Evolutionary conservation across 768 basidiomycete genomes (phyloP), one percentile per base, ranked within the genome.

Genomic region (Trametes elegans): DNA sequence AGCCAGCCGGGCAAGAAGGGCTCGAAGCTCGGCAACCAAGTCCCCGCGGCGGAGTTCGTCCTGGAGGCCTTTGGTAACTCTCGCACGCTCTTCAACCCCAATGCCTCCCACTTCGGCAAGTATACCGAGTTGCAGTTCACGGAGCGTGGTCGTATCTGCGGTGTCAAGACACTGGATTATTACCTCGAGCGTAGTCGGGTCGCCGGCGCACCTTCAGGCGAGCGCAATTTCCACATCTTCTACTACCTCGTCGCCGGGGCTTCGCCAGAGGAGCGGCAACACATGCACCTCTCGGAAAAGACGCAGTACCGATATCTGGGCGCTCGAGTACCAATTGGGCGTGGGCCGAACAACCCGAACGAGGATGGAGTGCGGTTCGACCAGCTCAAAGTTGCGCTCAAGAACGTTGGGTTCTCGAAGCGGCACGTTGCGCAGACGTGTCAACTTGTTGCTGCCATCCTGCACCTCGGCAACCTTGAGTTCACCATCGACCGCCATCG

Each of bases 71-170:
- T 98, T 67, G 96, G 96, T 14, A 89, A 90, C 63, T 91, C 95
- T 18, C 87, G 91, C 55, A 93, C 93, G 1, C 82, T 93, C 51
- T 88, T 91, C 74, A 97, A 98, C 66, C 82, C 91, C 42, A 97
- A 97, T 65, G 95, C 96, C 13, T 98, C 97, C 27, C 88, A 93
- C 43, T 97, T 96, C 67, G 97, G 96, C 52, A 94, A 96, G 70
- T 99, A 99, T 70, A 97, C 94, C 40, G 97, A 99, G 67, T 80
- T 99, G 0, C 97, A 98, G 71, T 98, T 98, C 74, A 90, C 83
- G 48, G 94, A 98, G 29, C 87, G 90, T 19, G 95, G 95, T 7
- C 81, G 94, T 3, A 73, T 98, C 0, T 85, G 78, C 41, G 97
- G 97, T 58, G 76, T 93, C 68, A 98, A 98, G 71, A 95, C 93